Percentiles rank a stretch among this genome's conserved stretches.
phyloP scores from a whole-genome alignment of 1,284 basidiomycete species.

The Austropuccinia psidii region DNA sequence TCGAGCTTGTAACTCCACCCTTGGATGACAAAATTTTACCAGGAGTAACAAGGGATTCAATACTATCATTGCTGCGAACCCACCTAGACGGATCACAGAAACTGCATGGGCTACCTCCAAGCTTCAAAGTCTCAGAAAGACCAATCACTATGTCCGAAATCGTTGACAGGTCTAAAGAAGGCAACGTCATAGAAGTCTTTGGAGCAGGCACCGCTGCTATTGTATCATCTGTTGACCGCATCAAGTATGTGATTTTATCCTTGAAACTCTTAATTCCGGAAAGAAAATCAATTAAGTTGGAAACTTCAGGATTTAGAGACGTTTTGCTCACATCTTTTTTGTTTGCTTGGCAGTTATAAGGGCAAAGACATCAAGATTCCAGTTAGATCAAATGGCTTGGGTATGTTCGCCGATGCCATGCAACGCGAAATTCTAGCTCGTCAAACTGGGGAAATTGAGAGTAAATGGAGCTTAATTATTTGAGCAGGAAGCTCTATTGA shows the following conservation, averaged over 20 bases:
- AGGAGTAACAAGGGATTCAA: conserved; percentile 88
- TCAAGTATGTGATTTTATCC: conserved; percentile 4
- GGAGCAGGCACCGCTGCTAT: conserved; percentile 83
- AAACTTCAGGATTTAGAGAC: no score
- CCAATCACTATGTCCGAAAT: conserved; percentile 84
- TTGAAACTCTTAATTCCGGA: neutral
- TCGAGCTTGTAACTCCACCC: conserved; percentile 82
- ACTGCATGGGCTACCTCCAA: conserved; percentile 56
- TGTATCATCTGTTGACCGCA: conserved; percentile 37
- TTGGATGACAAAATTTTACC: conserved; percentile 93
- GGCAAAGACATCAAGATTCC: conserved; percentile 78
- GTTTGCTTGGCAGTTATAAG: conserved; percentile 53
- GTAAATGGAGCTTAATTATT: conserved; percentile 59
- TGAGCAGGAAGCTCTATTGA: no score
- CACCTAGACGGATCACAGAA: conserved; percentile 59
- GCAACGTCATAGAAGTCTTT: conserved; percentile 79
- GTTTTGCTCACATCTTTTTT: no score
- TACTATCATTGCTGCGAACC: conserved; percentile 69
- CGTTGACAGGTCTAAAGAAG: conserved; percentile 61
- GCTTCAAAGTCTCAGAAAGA: conserved; percentile 71
- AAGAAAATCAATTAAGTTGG: no score
- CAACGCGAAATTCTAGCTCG: conserved; percentile 79
- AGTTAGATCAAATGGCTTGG: conserved; percentile 77
- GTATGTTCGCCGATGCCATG: conserved; percentile 69
- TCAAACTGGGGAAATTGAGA: conserved; percentile 75